These are phyloP conservation scores for Paecilomyces sp. DNA, from an alignment of 2,329 filamentous ascomycete species.

Conservation along the genomic window DNA sequence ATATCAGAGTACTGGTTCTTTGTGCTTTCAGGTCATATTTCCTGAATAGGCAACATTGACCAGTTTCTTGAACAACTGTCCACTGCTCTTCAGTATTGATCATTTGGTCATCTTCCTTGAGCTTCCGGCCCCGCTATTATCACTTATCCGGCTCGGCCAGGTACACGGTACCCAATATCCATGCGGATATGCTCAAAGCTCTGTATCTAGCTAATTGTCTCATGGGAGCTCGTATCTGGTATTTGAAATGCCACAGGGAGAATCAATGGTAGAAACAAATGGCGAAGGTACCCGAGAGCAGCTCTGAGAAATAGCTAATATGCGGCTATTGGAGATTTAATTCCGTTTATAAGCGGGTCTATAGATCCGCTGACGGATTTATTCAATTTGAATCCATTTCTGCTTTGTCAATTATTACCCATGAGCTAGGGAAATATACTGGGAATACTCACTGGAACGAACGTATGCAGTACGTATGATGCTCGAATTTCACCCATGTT, in stretches of 20 bases:
- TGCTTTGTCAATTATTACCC: background rate
- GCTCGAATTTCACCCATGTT: constrained; percentile 29
- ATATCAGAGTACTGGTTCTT: background rate
- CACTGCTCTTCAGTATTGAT: background rate
- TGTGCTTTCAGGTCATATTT: background rate
- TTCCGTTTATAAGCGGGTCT: too few relatives aligned
- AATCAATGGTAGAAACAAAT: background rate
- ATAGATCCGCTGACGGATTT: too few relatives aligned
- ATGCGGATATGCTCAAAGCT: background rate
- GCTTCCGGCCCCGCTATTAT: background rate
- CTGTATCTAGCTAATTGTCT: background rate
- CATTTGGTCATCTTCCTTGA: background rate
- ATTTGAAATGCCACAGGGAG: background rate
- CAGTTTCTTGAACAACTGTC: background rate
- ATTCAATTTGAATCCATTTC: too few relatives aligned
- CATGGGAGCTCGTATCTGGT: background rate
- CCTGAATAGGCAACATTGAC: background rate
- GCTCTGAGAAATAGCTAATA: background rate
- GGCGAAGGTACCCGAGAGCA: background rate
- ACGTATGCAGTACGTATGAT: background rate
- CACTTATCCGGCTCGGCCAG: background rate
- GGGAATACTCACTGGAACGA: background rate
- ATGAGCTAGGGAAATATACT: background rate
- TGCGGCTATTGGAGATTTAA: too few relatives aligned
- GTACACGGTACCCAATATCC: background rate